Evolutionary conservation across 495 filamentous ascomycete genomes (phyloP).

Genomic region (Aspergillus indologenus): DNA sequence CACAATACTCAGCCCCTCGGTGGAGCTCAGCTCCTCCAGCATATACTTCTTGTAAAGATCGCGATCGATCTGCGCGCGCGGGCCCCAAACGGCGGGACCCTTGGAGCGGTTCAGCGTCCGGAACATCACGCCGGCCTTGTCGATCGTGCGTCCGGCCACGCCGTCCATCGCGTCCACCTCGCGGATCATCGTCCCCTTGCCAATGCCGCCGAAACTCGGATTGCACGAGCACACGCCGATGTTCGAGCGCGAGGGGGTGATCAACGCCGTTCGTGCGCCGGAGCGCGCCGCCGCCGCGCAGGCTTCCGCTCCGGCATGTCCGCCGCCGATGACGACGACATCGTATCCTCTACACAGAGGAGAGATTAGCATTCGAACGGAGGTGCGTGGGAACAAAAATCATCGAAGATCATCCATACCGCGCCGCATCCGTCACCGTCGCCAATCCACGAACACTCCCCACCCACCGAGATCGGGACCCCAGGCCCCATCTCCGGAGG

Average conservation of each 20-base stretch:
- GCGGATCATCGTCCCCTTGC: slow-evolving; percentile 95
- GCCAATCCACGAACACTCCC: slow-evolving; percentile 38
- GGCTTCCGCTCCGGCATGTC: slow-evolving; percentile 93
- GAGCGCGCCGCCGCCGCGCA: slow-evolving; percentile 88
- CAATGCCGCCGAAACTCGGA: slow-evolving; percentile 94
- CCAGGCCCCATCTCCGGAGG: slow-evolving; percentile 32
- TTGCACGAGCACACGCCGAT: slow-evolving; percentile 97
- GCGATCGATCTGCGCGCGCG: slow-evolving; percentile 93
- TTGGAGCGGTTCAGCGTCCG: slow-evolving; percentile 82
- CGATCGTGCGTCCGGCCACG: slow-evolving; percentile 81
- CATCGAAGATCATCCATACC: slow-evolving; percentile 26
- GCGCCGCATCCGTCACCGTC: slow-evolving; percentile 44
- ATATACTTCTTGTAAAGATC: slow-evolving; percentile 87
- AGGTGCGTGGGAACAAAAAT: background rate
- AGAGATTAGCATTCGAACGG: background rate
- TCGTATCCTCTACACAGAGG: slow-evolving; percentile 64
- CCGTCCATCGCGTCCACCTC: slow-evolving; percentile 97
- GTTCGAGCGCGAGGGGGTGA: slow-evolving; percentile 83
- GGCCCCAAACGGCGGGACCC: slow-evolving; percentile 95
- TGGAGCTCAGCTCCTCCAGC: slow-evolving; percentile 77
- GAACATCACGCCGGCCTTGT: slow-evolving; percentile 93
- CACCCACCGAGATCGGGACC: slow-evolving; percentile 22
- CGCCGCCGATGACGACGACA: slow-evolving; percentile 93
- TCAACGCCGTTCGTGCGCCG: slow-evolving; percentile 83
- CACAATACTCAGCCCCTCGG: slow-evolving; percentile 73